Percentiles rank a stretch among this genome's conserved stretches.
These are phyloP conservation scores for Logfia minima DNA, from an alignment of 129 eudicot species.

Conservation along the genomic window DNA sequence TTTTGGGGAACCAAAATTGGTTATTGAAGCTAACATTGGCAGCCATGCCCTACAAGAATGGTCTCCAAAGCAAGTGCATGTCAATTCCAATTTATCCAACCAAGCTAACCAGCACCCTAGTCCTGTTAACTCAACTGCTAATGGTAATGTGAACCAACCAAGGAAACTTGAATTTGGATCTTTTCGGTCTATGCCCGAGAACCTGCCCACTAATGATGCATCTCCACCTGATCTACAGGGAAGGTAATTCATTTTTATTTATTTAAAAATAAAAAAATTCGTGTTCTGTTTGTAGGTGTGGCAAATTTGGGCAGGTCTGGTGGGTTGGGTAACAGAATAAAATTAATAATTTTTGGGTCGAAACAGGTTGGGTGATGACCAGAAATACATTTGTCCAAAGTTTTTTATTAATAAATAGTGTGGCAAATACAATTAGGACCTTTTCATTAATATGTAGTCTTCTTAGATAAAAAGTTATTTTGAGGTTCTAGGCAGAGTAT, in stretches of 20 bases:
- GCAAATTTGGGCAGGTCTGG: neutral
- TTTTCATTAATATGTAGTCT: neutral
- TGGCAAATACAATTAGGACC: neutral
- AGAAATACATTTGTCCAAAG: neutral
- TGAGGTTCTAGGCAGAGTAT: neutral
- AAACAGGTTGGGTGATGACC: neutral
- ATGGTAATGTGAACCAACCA: constrained; percentile 16
- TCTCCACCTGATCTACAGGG: constrained; percentile 20
- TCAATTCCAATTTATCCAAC: constrained; percentile 20
- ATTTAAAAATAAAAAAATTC: too few relatives aligned
- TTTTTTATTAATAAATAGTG: neutral
- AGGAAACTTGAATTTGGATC: constrained; percentile 65
- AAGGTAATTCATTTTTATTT: constrained; percentile 35
- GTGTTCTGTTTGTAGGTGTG: neutral
- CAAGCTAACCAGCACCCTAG: constrained; percentile 23
- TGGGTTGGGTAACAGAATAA: neutral
- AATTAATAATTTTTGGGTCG: neutral
- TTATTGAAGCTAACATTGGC: constrained; percentile 27
- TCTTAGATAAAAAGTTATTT: neutral
- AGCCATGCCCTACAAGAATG: constrained; percentile 21
- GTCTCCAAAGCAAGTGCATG: constrained; percentile 35
- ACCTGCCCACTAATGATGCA: constrained; percentile 13
- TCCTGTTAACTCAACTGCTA: constrained; percentile 24
- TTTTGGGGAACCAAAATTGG: constrained; percentile 25
- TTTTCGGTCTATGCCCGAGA: constrained; percentile 40